Evolutionary conservation across 176 grass and related monocot genomes (phyloP), one percentile per base, ranked within the genome.

Genomic region (Carex cristatella): DNA sequence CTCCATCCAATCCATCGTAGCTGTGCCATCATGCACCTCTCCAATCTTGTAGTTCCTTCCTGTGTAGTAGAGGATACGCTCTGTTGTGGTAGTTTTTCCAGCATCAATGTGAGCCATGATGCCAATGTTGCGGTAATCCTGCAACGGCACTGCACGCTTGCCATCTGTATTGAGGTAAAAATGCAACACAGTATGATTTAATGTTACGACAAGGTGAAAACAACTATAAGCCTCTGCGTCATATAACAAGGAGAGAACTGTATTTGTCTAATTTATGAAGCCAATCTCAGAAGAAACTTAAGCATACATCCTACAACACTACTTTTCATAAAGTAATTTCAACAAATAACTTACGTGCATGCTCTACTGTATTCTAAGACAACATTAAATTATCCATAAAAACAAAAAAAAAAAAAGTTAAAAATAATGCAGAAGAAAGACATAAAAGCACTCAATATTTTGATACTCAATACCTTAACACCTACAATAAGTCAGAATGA

Each of bases 41-140:
- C 95, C 95, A 32, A 98, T 98, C 81, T 98, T 95, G 87, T 98
- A 98, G 88, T 98, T 98, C 67, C 85, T 94, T 81, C 95, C 95
- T 59, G 93, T 95, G 89, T 98, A 98, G 79, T 93, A 98, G 31
- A 98, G 88, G 89, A 98, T 69, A 18, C 95, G 95, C 60, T 98
- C 95, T 74, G 95, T 98, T 27, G 95, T 98, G 79, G 95, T 98
- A 37, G 95, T 98, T 89, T 98, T 98, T 51, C 95, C 95, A 44
- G 95, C 95, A 90, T 98, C 95, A 75, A 95, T 98, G 89, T 98
- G 93, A 23, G 95, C 95, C 95, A 98, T 98, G 84, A 98, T 98
- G 84, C 96, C 96, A 80, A 98, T 98, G 83, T 98, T 95, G 76
- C 96, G 93, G 72, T 98, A 95, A 88, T 98, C 96, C 38, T 90